Percentiles rank a stretch among this genome's conserved stretches.
Conservation (phyloP, 2,329 filamentous ascomycete species). For the Penicillium sp. region DNA sequence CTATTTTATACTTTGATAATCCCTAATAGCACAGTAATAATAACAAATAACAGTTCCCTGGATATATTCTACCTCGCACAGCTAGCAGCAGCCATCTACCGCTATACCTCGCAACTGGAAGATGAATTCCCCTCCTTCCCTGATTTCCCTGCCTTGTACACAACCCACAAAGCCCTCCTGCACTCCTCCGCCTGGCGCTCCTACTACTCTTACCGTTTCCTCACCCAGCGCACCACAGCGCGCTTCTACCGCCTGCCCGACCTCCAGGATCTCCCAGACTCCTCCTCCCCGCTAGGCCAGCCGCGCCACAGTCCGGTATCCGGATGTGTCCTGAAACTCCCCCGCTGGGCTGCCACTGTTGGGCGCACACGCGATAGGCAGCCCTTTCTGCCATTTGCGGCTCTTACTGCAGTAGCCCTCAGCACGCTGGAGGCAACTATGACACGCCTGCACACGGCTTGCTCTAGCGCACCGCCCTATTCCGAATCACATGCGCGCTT, state of each 20-base stretch:
- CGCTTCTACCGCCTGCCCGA: slow-evolving; percentile 26
- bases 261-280: slow-evolving; percentile 27
- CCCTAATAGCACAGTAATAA: too few relatives aligned
- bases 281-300: slow-evolving; percentile 16
- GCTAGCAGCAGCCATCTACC: slow-evolving; percentile 25
- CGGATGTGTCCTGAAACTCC: slow-evolving; percentile 22
- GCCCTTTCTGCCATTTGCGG: slow-evolving; percentile 12
- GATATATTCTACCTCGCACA: slow-evolving; percentile 29
- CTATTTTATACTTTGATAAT: too few relatives aligned
- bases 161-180: slow-evolving; percentile 15
- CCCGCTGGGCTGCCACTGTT: slow-evolving; percentile 25
- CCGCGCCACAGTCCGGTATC: slow-evolving; percentile 12
- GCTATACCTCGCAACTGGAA: slow-evolving; percentile 16
- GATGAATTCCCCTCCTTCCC: slow-evolving; percentile 16
- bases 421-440: slow-evolving; percentile 23
- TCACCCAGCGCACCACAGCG: slow-evolving; percentile 23
- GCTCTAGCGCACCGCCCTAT: slow-evolving; percentile 18
- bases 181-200: slow-evolving; percentile 16
- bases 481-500: slow-evolving; percentile 27
- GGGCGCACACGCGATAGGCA: slow-evolving; percentile 15
- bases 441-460: slow-evolving; percentile 13
- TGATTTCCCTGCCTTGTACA: slow-evolving; percentile 24
- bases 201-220: slow-evolving; percentile 18
- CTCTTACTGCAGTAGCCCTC: slow-evolving; percentile 23
- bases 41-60: too few relatives aligned